Base-by-base conservation (phyloP, 306 rosid genomes). In the Gillenia trifoliata region DNA sequence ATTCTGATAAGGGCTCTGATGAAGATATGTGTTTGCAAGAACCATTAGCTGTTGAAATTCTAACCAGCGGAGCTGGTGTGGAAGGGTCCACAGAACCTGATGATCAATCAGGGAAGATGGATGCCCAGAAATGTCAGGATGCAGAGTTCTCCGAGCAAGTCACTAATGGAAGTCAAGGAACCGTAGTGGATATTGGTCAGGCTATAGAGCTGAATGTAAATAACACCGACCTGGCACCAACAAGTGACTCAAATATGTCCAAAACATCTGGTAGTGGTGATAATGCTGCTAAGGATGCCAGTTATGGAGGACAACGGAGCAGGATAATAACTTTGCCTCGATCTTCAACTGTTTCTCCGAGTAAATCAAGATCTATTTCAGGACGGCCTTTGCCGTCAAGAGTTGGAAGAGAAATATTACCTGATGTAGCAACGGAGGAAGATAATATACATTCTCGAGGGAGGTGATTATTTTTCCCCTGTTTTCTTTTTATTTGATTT, bases 301-400 rank as follows among this genome's bases (percentile, higher is more conserved):
- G 54, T 70, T 77, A 61, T 83, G 81, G 83, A 59, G 82, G 88
- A 73, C 84, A 83, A 56, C 88, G 85, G 74, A 87, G 93, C 76
- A 85, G 96, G 82, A 91, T 88, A 38, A 88, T 89, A 70, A 86
- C 85, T 82, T 78, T 89, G 76, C 86, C 93, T 29, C 84, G 83
- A 57, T 87, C 85, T 78, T 80, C 93, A 33, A 67, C 77, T 30
- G 70, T 77, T 47, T 86, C 92, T 55, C 94, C 96, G 67, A 45
- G 80, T 79, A 88, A 89, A 83, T 85, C 89, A 33, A 82, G 86
- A 71, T 28, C 92, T 22, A 63, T 85, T 43, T 62, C 86, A 5
- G 88, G 84, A 68, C 86, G 85, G 81, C 60, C 83, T 25, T 70
- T 85, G 50, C 75, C 85, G 28, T 79, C 87, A 71, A 84, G 80